phyloP scores from a whole-genome alignment of 2,329 filamentous ascomycete genomes.

The Ophiostoma australiae region DNA sequence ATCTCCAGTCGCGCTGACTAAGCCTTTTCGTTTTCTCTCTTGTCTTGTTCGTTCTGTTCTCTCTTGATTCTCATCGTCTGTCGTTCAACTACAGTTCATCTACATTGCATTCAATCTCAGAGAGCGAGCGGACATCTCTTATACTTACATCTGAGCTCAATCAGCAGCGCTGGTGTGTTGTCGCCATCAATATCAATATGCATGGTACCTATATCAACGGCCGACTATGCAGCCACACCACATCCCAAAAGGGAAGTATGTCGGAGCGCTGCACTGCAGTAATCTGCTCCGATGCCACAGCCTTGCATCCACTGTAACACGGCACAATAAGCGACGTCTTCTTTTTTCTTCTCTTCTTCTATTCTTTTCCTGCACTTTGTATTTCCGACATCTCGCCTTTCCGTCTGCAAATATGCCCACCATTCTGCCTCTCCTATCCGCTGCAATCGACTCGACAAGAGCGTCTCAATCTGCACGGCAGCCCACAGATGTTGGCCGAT shows the following conservation, averaged over 20 bases:
- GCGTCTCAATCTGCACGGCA: background rate
- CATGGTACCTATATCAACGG: no score
- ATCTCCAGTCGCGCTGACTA: background rate
- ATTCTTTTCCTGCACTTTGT: background rate
- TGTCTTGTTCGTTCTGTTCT: no score
- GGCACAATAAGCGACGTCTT: background rate
- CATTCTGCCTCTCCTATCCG: background rate
- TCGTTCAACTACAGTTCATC: no score
- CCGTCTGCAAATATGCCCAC: background rate
- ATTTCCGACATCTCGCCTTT: no score
- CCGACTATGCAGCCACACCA: no score
- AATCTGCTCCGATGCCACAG: background rate
- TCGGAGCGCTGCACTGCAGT: background rate
- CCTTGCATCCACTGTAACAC: background rate
- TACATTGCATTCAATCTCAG: no score
- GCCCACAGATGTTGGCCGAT: background rate
- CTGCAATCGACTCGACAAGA: background rate
- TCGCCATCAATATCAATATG: no score
- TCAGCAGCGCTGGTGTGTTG: no score
- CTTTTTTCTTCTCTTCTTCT: background rate
- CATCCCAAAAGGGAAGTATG: background rate
- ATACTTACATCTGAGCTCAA: no score
- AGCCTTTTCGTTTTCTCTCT: no score
- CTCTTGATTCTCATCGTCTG: background rate
- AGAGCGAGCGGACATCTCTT: no score